Evolutionary conservation across 1,284 basidiomycete species (phyloP).

Genomic region (Ustilago lituana): DNA sequence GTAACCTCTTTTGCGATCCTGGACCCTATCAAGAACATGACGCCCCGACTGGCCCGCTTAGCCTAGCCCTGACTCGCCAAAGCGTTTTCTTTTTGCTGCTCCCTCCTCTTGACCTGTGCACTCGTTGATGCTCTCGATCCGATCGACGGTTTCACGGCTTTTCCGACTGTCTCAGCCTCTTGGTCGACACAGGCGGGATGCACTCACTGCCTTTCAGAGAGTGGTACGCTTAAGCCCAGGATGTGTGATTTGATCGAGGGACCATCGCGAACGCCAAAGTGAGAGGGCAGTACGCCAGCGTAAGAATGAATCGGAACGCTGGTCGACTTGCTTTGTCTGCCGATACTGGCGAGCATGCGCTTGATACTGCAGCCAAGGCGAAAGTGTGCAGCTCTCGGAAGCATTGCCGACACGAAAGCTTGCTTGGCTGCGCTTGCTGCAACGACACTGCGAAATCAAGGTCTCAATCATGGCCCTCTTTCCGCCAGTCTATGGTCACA

Average conservation of each 20-base stretch:
- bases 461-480: not conserved
- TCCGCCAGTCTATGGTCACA: too few species aligned
- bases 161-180: too few species aligned
- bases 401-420: slow-evolving; percentile 9
- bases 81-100: slow-evolving; percentile 1
- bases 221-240: too few species aligned
- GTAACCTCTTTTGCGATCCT: not conserved
- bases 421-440: slow-evolving; percentile 23
- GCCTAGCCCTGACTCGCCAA: not conserved
- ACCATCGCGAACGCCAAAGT: too few species aligned
- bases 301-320: not conserved
- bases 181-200: too few species aligned
- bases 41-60: slow-evolving; percentile 10
- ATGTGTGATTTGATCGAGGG: too few species aligned
- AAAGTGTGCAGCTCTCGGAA: slow-evolving; percentile 8
- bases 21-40: not conserved
- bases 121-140: too few species aligned
- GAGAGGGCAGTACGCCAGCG: too few species aligned
- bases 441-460: not conserved
- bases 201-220: too few species aligned
- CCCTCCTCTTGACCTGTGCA: not conserved
- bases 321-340: too few species aligned
- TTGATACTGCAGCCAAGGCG: slow-evolving; percentile 1
- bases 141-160: too few species aligned
- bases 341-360: not conserved